Conservation (phyloP, 2,329 filamentous ascomycete genomes). For the Aureobasidium sp. region DNA sequence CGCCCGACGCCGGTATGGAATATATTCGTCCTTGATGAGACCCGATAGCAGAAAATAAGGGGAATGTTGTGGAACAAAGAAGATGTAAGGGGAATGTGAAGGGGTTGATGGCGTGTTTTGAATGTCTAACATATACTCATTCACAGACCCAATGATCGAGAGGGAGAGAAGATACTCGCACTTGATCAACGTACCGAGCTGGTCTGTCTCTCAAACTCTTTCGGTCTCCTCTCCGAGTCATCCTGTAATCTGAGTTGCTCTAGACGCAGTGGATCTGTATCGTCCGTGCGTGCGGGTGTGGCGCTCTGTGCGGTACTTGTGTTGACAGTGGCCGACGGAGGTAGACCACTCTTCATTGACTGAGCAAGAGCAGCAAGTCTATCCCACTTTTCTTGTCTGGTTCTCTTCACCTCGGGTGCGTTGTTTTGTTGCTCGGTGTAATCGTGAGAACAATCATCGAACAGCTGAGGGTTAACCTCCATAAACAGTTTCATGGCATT, state of each 20-base stretch:
- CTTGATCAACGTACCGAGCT: conserved; percentile 32
- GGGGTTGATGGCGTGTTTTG: conserved; percentile 7
- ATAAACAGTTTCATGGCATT: conserved; percentile 99
- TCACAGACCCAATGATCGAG: conserved; percentile 5
- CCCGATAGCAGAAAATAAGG: not conserved
- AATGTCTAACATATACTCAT: conserved; percentile 13
- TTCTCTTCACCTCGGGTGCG: conserved; percentile 73
- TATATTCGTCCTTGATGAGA: conserved; percentile 1
- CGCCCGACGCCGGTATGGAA: conserved; percentile 1
- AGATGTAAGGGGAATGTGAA: conserved; percentile 8
- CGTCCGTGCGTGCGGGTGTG: conserved; percentile 51
- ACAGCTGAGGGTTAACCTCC: conserved; percentile 98
- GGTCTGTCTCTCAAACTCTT: conserved; percentile 25
- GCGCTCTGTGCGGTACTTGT: conserved; percentile 29
- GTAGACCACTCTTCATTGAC: conserved; percentile 49
- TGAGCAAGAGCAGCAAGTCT: conserved; percentile 74
- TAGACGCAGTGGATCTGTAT: conserved; percentile 71
- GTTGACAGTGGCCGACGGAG: conserved; percentile 19
- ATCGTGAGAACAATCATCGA: conserved; percentile 96
- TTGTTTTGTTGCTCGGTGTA: conserved; percentile 96
- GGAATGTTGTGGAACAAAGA: conserved; percentile 3
- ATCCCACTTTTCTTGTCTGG: conserved; percentile 83
- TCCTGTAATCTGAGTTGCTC: conserved; percentile 89
- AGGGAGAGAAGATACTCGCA: conserved; percentile 17
- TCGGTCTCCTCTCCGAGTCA: conserved; percentile 48